These are phyloP conservation scores for Exophiala calicioides DNA, from an alignment of 2,329 filamentous ascomycete genomes.

Conservation along the genomic window DNA sequence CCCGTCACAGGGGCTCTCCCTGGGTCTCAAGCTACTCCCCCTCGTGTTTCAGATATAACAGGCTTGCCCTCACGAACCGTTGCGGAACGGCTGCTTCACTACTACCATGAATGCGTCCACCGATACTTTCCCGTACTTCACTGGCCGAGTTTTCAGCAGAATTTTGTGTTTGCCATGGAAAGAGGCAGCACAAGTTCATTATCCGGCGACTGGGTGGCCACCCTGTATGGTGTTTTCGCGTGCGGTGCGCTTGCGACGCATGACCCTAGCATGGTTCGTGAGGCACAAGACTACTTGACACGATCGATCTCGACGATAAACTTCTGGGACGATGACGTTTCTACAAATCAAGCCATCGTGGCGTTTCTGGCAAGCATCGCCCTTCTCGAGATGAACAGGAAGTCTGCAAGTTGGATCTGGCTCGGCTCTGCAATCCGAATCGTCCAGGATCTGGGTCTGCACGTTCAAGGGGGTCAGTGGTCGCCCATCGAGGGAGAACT, in stretches of 20 bases:
- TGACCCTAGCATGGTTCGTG: slow-evolving; percentile 44
- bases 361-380: slow-evolving; percentile 75
- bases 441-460: slow-evolving; percentile 80
- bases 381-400: slow-evolving; percentile 81
- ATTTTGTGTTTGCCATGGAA: slow-evolving; percentile 76
- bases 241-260: slow-evolving; percentile 74
- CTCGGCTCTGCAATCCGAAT: slow-evolving; percentile 76
- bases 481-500: slow-evolving; percentile 79
- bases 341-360: slow-evolving; percentile 72
- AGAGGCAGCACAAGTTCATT: slow-evolving; percentile 61
- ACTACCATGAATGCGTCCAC: slow-evolving; percentile 77
- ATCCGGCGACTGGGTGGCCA: slow-evolving; percentile 70
- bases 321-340: slow-evolving; percentile 77
- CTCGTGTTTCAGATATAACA: slow-evolving; percentile 49
- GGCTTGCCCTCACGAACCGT: slow-evolving; percentile 69
- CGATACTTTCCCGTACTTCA: slow-evolving; percentile 81
- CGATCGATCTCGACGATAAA: slow-evolving; percentile 70
- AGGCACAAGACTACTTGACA: slow-evolving; percentile 68
- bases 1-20: slow-evolving; percentile 51
- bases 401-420: slow-evolving; percentile 83
- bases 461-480: slow-evolving; percentile 72
- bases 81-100: slow-evolving; percentile 70
- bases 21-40: slow-evolving; percentile 37
- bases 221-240: slow-evolving; percentile 81
- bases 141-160: slow-evolving; percentile 77